Conservation (phyloP, 768 basidiomycete genomes). For the Mycena alexandri region DNA sequence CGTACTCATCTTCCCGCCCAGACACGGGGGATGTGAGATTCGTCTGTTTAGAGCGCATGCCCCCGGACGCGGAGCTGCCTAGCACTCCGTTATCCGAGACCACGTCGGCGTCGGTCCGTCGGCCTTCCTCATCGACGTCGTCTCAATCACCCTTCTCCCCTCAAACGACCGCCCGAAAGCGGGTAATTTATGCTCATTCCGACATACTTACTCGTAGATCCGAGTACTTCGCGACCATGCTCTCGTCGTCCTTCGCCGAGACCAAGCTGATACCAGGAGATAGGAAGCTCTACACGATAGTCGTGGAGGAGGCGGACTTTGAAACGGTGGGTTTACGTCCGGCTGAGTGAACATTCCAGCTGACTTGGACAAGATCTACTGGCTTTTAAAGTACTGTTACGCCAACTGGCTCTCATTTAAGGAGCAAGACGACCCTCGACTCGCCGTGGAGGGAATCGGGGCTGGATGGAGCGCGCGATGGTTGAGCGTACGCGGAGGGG, state of each 20-base stretch:
- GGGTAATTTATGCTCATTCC: slow-evolving; percentile 83
- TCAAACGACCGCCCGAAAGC: slow-evolving; percentile 72
- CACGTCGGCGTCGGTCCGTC: slow-evolving; percentile 47
- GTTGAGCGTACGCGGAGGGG: slow-evolving; percentile 60
- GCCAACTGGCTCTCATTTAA: slow-evolving; percentile 81
- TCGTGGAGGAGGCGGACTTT: slow-evolving; percentile 86
- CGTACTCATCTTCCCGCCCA: slow-evolving; percentile 37
- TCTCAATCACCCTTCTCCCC: slow-evolving; percentile 56
- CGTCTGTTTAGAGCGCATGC: slow-evolving; percentile 72
- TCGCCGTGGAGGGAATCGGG: slow-evolving; percentile 75
- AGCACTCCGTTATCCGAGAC: slow-evolving; percentile 45
- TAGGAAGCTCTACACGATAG: slow-evolving; percentile 70
- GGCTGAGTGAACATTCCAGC: neutral
- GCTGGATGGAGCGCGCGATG: slow-evolving; percentile 76
- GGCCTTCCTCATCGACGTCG: slow-evolving; percentile 58
- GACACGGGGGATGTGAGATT: slow-evolving; percentile 86
- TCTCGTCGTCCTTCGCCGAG: slow-evolving; percentile 79
- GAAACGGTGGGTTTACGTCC: slow-evolving; percentile 54
- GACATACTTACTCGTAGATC: slow-evolving; percentile 79
- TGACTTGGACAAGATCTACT: slow-evolving; percentile 63
- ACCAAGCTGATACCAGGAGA: slow-evolving; percentile 58
- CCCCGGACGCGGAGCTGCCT: slow-evolving; percentile 43
- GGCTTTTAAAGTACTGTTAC: slow-evolving; percentile 83
- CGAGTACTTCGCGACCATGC: slow-evolving; percentile 84
- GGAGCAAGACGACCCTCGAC: slow-evolving; percentile 75